Evolutionary conservation across 805 yeast genomes (phyloP).

Genomic region (Hanseniaspora meyeri): DNA sequence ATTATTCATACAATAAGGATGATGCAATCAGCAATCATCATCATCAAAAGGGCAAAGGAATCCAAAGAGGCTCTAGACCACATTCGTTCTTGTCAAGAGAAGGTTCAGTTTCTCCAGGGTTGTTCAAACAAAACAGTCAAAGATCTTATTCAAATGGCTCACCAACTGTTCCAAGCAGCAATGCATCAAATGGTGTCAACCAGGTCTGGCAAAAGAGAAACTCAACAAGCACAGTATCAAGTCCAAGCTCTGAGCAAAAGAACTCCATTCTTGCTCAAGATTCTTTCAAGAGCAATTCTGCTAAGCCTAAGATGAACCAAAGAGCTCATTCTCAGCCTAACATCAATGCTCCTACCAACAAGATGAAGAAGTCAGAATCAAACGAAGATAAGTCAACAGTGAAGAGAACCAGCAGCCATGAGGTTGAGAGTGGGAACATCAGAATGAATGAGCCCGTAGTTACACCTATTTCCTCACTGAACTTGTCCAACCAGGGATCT

Average conservation of each 20-base stretch:
- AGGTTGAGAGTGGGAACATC: background rate
- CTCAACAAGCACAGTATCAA: background rate
- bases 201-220: slow-evolving; percentile 1
- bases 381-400: background rate
- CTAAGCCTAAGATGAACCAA: slow-evolving; percentile 10
- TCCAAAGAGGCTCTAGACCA: slow-evolving; percentile 7
- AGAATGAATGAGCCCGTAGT: background rate
- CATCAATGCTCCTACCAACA: background rate
- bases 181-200: background rate
- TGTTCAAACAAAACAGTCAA: slow-evolving; percentile 1
- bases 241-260: background rate
- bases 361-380: background rate
- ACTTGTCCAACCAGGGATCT: background rate
- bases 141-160: slow-evolving; percentile 6
- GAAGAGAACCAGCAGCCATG: background rate
- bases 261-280: background rate
- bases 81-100: slow-evolving; percentile 6
- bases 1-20: background rate
- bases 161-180: background rate
- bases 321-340: slow-evolving; percentile 10
- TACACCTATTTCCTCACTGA: background rate
- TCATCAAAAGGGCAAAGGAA: background rate
- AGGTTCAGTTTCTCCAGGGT: slow-evolving; percentile 1
- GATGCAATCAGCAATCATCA: background rate
- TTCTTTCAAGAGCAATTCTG: background rate